Percentiles rank a stretch among this genome's conserved stretches.
Conservation (phyloP, 768 basidiomycete genomes). For the Gymnopilus dilepis region DNA sequence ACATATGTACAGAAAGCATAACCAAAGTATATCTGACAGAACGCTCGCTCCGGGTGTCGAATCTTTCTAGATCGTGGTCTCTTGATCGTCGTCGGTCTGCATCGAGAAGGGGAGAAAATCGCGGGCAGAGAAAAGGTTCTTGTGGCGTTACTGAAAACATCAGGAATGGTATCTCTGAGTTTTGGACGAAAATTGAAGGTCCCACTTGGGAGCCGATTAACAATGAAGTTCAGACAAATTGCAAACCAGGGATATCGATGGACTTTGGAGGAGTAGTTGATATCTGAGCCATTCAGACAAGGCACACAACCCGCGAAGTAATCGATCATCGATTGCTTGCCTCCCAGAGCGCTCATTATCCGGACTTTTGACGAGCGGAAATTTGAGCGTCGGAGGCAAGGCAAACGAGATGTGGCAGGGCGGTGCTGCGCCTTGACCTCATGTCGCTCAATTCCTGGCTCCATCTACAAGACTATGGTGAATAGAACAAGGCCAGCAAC, state of each 20-base stretch:
- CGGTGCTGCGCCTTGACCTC: not conserved
- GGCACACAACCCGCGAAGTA: too few species aligned
- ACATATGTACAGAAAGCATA: not conserved
- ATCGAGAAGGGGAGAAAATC: not conserved
- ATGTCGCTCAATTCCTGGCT: not conserved
- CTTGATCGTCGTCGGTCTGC: not conserved
- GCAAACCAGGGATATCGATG: too few species aligned
- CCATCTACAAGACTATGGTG: too few species aligned
- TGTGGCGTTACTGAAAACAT: not conserved
- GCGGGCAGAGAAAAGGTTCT: not conserved
- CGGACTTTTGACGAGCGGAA: not conserved
- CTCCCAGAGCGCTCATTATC: not conserved
- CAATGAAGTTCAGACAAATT: too few species aligned
- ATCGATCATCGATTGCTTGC: too few species aligned
- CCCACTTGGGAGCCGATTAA: too few species aligned
- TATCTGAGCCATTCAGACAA: too few species aligned
- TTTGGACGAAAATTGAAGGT: too few species aligned
- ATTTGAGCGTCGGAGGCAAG: not conserved
- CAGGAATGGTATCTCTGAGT: not conserved
- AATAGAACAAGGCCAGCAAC: too few species aligned
- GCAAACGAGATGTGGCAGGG: not conserved
- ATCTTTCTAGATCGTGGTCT: not conserved
- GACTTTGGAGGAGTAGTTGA: too few species aligned
- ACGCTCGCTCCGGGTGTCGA: not conserved
- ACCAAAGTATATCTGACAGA: not conserved